Percentiles rank a stretch among this genome's conserved stretches.
These are phyloP conservation scores for Moesziomyces sp. DNA, from an alignment of 1,284 basidiomycete genomes.

Conservation along the genomic window DNA sequence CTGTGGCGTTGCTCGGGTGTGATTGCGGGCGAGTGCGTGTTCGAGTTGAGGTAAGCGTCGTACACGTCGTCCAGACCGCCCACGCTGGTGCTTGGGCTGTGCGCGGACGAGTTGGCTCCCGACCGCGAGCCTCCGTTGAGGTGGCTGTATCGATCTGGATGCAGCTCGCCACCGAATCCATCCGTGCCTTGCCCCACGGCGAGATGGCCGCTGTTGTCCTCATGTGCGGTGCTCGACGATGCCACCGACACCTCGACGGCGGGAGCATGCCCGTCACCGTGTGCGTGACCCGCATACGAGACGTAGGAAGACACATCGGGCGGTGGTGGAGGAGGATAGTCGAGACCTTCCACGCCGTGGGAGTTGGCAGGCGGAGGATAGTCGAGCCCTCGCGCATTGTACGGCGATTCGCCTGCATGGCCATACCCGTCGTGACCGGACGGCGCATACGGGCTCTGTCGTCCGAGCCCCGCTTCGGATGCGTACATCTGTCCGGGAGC, in stretches of 20 bases:
- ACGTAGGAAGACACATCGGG: conserved; percentile 39
- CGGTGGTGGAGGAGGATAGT: conserved; percentile 39
- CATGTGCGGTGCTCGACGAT: conserved; percentile 10
- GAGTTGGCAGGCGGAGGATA: conserved; percentile 42
- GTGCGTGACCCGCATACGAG: conserved; percentile 20
- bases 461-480: conserved; percentile 17
- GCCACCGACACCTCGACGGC: conserved; percentile 21
- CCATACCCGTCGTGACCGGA: background rate
- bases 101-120: conserved; percentile 18
- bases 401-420: conserved; percentile 21
- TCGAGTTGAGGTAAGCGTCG: conserved; percentile 44
- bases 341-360: conserved; percentile 41
- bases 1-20: conserved; percentile 39
- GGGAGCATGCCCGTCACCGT: conserved; percentile 8
- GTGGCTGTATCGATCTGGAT: conserved; percentile 32
- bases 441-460: conserved; percentile 20
- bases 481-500: conserved; percentile 8
- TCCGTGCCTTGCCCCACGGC: conserved; percentile 33
- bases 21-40: conserved; percentile 24
- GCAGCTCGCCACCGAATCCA: conserved; percentile 36
- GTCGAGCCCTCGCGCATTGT: conserved; percentile 30
- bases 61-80: conserved; percentile 43
- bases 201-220: conserved; percentile 11
- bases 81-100: conserved; percentile 22
- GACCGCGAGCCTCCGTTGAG: conserved; percentile 17